A percentile compares a stretch with the other conserved stretches of the same genome.
phyloP scores from a whole-genome alignment of 2,329 filamentous ascomycete genomes.

The Gremmenia infestans region DNA sequence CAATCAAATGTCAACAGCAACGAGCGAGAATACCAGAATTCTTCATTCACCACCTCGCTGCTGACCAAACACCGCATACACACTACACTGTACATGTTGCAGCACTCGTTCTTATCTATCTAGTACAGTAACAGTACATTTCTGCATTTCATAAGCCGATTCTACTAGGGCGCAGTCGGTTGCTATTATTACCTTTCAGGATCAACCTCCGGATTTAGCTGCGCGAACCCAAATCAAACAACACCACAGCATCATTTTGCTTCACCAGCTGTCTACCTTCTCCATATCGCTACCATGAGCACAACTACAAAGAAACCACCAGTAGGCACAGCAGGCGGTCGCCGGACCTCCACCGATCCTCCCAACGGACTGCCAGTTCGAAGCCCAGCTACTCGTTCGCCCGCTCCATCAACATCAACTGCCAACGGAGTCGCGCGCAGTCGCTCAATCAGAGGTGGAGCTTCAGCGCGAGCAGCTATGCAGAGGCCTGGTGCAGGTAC shows the following conservation, averaged over 20 bases:
- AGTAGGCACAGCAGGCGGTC: conserved; percentile 19
- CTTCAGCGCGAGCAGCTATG: conserved; percentile 69
- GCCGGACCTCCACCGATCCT: conserved; percentile 28
- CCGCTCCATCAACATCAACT: conserved; percentile 23
- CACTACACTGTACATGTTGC: conserved; percentile 1
- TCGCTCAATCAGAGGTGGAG: conserved; percentile 59
- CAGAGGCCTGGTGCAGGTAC: conserved; percentile 45
- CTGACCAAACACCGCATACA: neutral
- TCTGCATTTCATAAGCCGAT: neutral
- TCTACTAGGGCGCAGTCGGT: conserved; percentile 1
- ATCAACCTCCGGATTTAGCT: neutral
- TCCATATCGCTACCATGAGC: conserved; percentile 5
- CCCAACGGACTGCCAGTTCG: conserved; percentile 19
- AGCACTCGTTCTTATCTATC: too few species aligned
- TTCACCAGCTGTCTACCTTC: neutral
- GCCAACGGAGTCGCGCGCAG: conserved; percentile 45
- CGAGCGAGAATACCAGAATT: conserved; percentile 1
- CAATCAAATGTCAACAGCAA: conserved; percentile 17
- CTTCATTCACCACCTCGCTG: too few species aligned
- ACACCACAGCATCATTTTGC: conserved; percentile 5
- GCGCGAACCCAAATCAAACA: neutral
- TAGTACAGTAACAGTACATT: neutral
- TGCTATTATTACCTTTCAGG: neutral
- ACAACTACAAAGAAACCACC: conserved; percentile 39
- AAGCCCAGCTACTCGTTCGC: conserved; percentile 20